Base-by-base conservation (phyloP, 306 rosid genomes). In the Begonia peltatifolia region DNA sequence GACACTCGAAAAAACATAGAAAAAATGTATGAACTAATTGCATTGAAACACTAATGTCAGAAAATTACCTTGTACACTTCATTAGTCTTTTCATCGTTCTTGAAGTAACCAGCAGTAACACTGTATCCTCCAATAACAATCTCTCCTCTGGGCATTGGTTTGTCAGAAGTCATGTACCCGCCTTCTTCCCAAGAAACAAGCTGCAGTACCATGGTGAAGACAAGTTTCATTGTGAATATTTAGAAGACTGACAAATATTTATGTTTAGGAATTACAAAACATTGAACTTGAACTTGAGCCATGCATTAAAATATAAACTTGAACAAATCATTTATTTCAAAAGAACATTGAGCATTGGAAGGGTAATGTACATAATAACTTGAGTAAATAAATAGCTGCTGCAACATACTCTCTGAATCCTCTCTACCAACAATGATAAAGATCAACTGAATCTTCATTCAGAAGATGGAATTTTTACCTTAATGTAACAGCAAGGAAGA, bases 171-270 rank as follows among this genome's bases (percentile, higher is more conserved):
- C 68, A 14, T 52, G 62, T 89, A 89, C 41, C 95, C 90, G 56
- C 97, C 95, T 67, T 78, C 83, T 74, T 85, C 81, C 97, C 97
- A 89, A 63, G 97, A 80, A 58, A 89, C 74, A 72, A 85, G 97
- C 97, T 85, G 79, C 41, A 73, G 59, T 52, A 59, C 42, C 72
- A 60, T 43, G 69, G 46, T 55, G 52, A 69, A 55, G 23, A 20
- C 23, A 20, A 20, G 23, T 20, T 20, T 20, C 23, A 2, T 20
- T 3, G 23, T 20, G 23, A 20, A n/a, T n/a, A n/a, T n/a, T n/a
- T n/a, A n/a, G n/a, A n/a, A n/a, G n/a, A n/a, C n/a, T n/a, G n/a
- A n/a, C n/a, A n/a, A n/a, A n/a, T n/a, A n/a, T n/a, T n/a, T n/a
- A n/a, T n/a, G n/a, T n/a, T n/a, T n/a, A n/a, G n/a, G n/a, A n/a